Evolutionary conservation across 176 grass and related monocot species (phyloP), one percentile per base, ranked within the genome.

Genomic region (Phoenix roebelenii): DNA sequence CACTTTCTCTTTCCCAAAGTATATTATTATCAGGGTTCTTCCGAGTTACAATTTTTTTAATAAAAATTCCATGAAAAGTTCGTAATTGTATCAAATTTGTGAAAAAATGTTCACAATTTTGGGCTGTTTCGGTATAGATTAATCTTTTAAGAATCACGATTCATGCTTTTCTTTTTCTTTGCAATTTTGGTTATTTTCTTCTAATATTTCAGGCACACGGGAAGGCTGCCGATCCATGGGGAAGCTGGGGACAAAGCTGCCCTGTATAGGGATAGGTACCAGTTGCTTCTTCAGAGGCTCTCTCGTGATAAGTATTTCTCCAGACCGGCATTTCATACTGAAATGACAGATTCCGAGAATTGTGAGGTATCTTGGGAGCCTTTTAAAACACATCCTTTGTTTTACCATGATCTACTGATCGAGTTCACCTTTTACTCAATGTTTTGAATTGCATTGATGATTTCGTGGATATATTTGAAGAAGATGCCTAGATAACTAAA

Each of bases 301-400:
- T 72, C 90, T 58, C 90, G 83, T 22, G 90, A 95, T 70, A 95
- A 82, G 53, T 95, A 86, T 57, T 95, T 95, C 53, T 95, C 90
- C 19, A 95, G 72, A 68, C 86, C 86, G 52, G 74, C 77, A 70
- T 95, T 95, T 89, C 76, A 80, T 52, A 72, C 68, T n/a, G 74
- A 84, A 64, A 60, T 73, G 25, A 49, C 69, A 7, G 71, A 89
- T 79, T 66, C 85, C n/a, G 59, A 71, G 26, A 90, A 54, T 51
- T 95, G 77, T 10, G 85, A 95, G 86, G 83, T 90, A 84, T 54
- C 23, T 63, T 18, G 35, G 7, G 35, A 44, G 7, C 9, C 35
- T 44, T 44, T 12, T 7, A 44, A 44, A 44, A 12, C 35, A 0
- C 9, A 3, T 2, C 7, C 10, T 2, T 44, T 44, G 35, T 9